A percentile compares a stretch with the other conserved stretches of the same genome.
phyloP scores from a whole-genome alignment of 2,329 filamentous ascomycete genomes.

The Anthostomella pinea region DNA sequence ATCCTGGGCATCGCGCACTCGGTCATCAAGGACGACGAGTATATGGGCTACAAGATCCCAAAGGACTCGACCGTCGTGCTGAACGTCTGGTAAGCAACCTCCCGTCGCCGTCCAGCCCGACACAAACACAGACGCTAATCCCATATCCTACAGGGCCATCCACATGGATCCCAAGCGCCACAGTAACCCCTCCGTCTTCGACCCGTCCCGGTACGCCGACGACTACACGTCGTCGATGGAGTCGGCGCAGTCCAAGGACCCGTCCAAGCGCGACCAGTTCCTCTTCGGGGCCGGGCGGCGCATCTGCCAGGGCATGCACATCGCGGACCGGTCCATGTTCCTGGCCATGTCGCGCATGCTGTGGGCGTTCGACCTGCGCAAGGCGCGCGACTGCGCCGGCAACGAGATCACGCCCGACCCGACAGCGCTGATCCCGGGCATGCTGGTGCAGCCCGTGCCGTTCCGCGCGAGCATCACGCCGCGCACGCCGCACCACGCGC shows the following conservation, averaged over 20 bases:
- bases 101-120: neutral
- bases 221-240: slow-evolving; percentile 28
- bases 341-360: slow-evolving; percentile 43
- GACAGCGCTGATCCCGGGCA: slow-evolving; percentile 16
- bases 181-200: slow-evolving; percentile 39
- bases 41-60: slow-evolving; percentile 40
- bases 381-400: slow-evolving; percentile 10
- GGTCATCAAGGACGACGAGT: slow-evolving; percentile 32
- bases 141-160: slow-evolving; percentile 34
- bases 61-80: slow-evolving; percentile 38
- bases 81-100: slow-evolving; percentile 37
- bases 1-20: slow-evolving; percentile 38
- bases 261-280: slow-evolving; percentile 27
- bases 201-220: slow-evolving; percentile 34
- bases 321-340: slow-evolving; percentile 31
- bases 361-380: slow-evolving; percentile 27
- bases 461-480: slow-evolving; percentile 17
- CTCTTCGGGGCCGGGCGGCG: slow-evolving; percentile 28
- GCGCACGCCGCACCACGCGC: slow-evolving; percentile 14
- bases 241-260: slow-evolving; percentile 29
- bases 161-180: slow-evolving; percentile 42
- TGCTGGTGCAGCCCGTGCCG: slow-evolving; percentile 19
- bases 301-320: slow-evolving; percentile 47
- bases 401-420: slow-evolving; percentile 8
- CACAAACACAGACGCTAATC: neutral